Evolutionary conservation across 352 stramenopile species (phyloP).

Genomic region (Pythium folliculosum): DNA sequence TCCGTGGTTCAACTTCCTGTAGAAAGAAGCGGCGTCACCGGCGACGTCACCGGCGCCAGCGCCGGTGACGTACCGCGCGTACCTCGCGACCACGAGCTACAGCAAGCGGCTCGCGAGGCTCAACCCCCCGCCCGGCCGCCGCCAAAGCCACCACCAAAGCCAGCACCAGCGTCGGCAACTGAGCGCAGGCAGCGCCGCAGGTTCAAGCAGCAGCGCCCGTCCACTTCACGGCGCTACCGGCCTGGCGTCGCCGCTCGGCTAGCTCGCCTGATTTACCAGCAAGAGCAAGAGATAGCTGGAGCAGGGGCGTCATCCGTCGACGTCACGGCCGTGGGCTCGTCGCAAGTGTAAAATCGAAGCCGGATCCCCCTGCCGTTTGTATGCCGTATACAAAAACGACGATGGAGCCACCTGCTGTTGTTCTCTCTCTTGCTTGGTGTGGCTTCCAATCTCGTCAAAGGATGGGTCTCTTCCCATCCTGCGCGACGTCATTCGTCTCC

Average conservation of each 20-base stretch:
- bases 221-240: no score
- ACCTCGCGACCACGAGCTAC: slow-evolving; percentile 64
- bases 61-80: slow-evolving; percentile 42
- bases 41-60: slow-evolving; percentile 19
- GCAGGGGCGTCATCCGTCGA: background rate
- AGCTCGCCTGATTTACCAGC: no score
- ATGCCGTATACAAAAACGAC: background rate
- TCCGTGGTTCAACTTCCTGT: background rate
- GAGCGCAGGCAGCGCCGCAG: background rate
- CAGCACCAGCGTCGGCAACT: background rate
- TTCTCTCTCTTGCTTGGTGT: background rate
- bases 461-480: background rate
- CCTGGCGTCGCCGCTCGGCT: no score
- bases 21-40: slow-evolving; percentile 17
- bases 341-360: slow-evolving; percentile 6
- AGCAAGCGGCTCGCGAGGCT: slow-evolving; percentile 30
- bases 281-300: no score
- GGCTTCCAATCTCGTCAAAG: background rate
- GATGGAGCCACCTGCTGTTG: no score
- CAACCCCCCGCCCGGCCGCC: background rate
- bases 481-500: slow-evolving; percentile 3
- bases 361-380: background rate
- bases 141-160: background rate
- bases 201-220: background rate
- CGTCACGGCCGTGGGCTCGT: slow-evolving; percentile 9